Percentiles rank a stretch among this genome's conserved stretches.
Evolutionary conservation across 805 yeast genomes (phyloP).

Genomic region (Suhomyces tanzawaensis): DNA sequence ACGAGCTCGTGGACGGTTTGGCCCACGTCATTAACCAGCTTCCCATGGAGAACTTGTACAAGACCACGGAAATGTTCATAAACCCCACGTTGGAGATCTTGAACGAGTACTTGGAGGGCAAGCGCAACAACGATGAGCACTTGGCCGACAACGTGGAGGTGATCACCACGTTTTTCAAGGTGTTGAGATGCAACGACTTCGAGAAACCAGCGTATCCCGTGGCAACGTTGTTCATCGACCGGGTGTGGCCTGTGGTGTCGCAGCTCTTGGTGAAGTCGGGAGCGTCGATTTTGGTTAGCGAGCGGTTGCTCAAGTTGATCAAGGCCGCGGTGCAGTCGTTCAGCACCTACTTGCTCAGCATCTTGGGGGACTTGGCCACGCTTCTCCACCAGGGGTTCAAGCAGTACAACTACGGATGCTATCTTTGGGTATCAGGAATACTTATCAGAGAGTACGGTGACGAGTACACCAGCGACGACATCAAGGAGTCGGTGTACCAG

Average conservation of each 20-base stretch:
- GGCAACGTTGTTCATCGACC: slow-evolving; percentile 50
- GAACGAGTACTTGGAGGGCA: slow-evolving; percentile 13
- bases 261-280: slow-evolving; percentile 55
- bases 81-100: slow-evolving; percentile 56
- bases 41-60: slow-evolving; percentile 49
- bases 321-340: slow-evolving; percentile 64
- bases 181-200: slow-evolving; percentile 49
- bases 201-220: slow-evolving; percentile 45
- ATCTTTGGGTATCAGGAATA: slow-evolving; percentile 85
- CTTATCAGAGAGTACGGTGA: slow-evolving; percentile 68
- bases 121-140: slow-evolving; percentile 3
- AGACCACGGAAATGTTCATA: slow-evolving; percentile 60
- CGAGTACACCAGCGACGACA: slow-evolving; percentile 43
- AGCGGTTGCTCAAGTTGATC: slow-evolving; percentile 67
- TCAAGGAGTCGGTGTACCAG: slow-evolving; percentile 64
- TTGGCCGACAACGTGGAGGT: slow-evolving; percentile 74
- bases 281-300: slow-evolving; percentile 61
- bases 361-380: slow-evolving; percentile 63
- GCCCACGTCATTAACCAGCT: slow-evolving; percentile 75
- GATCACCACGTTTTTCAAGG: slow-evolving; percentile 56
- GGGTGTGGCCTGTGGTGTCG: slow-evolving; percentile 57
- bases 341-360: slow-evolving; percentile 52
- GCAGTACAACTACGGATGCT: slow-evolving; percentile 71
- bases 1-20: slow-evolving; percentile 85
- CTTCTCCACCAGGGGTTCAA: slow-evolving; percentile 70